Conservation (phyloP, 805 yeast species). For the Myxozyma udenii region DNA sequence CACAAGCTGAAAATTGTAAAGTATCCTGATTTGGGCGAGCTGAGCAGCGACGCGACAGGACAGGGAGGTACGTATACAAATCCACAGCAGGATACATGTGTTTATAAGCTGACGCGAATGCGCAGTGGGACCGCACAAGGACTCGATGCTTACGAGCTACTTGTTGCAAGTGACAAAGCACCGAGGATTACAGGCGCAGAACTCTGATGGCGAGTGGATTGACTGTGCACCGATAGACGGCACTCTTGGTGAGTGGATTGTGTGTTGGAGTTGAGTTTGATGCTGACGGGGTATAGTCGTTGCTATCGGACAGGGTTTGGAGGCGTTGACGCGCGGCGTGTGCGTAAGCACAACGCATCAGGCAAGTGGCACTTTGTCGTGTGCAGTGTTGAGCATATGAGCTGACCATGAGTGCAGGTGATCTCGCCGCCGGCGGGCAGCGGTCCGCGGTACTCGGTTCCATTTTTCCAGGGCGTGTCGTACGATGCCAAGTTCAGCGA, state of each 20-base stretch:
- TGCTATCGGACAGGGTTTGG: conserved; percentile 60
- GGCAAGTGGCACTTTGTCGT: conserved; percentile 39
- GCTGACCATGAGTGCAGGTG: conserved; percentile 21
- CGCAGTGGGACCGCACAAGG: conserved; percentile 62
- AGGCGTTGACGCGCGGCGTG: conserved; percentile 56
- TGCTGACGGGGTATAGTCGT: conserved; percentile 47
- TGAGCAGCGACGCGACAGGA: conserved; percentile 28
- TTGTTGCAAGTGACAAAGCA: conserved; percentile 24
- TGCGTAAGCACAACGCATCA: conserved; percentile 58
- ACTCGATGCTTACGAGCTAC: conserved; percentile 36
- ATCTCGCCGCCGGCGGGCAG: conserved; percentile 42
- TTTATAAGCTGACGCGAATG: no score
- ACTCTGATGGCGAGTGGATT: conserved; percentile 56
- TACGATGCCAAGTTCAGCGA: conserved; percentile 25
- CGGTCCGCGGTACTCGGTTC: conserved; percentile 43
- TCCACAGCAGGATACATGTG: no score
- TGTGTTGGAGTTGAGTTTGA: background rate
- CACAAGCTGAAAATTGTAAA: conserved; percentile 57
- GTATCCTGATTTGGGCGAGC: conserved; percentile 49
- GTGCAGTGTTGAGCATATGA: conserved; percentile 43
- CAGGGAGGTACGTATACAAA: conserved; percentile 17
- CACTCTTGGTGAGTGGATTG: conserved; percentile 10
- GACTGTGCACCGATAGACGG: conserved; percentile 49
- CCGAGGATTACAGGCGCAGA: conserved; percentile 53
- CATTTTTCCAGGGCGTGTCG: conserved; percentile 47